Evolutionary conservation across 768 basidiomycete species (phyloP).

Genomic region (Pleurotus tuoliensis): DNA sequence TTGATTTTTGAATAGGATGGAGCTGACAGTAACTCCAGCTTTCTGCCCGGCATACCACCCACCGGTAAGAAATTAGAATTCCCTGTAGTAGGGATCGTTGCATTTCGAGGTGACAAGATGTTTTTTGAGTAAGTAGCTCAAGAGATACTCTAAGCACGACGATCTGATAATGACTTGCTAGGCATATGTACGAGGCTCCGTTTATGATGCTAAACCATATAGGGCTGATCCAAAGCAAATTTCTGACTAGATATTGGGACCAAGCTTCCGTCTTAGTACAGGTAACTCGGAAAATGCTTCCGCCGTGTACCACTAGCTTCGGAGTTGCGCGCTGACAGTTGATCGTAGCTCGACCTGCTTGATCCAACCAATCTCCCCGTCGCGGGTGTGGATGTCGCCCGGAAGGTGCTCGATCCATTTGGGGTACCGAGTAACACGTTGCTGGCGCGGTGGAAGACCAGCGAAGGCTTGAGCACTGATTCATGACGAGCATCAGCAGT

Average conservation of each 20-base stretch:
- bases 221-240: too few relatives aligned
- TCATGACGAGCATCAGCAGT: background rate
- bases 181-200: background rate
- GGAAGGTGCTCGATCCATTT: slow-evolving; percentile 7
- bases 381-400: slow-evolving; percentile 1
- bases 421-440: slow-evolving; percentile 3
- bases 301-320: background rate
- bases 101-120: slow-evolving; percentile 8
- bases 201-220: background rate
- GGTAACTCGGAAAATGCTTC: background rate
- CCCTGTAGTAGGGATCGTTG: slow-evolving; percentile 2
- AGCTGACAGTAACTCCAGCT: background rate
- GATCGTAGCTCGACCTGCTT: slow-evolving; percentile 2
- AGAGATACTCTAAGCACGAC: background rate
- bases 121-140: slow-evolving; percentile 1
- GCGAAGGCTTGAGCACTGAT: slow-evolving; percentile 6
- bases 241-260: slow-evolving; percentile 4
- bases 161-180: background rate
- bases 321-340: background rate
- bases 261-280: slow-evolving; percentile 8
- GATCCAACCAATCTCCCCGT: slow-evolving; percentile 5
- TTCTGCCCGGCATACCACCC: slow-evolving; percentile 4
- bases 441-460: slow-evolving; percentile 1
- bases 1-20: background rate
- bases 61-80: slow-evolving; percentile 5